Conservation (phyloP, 2,329 filamentous ascomycete genomes). For the Alternaria arborescens region DNA sequence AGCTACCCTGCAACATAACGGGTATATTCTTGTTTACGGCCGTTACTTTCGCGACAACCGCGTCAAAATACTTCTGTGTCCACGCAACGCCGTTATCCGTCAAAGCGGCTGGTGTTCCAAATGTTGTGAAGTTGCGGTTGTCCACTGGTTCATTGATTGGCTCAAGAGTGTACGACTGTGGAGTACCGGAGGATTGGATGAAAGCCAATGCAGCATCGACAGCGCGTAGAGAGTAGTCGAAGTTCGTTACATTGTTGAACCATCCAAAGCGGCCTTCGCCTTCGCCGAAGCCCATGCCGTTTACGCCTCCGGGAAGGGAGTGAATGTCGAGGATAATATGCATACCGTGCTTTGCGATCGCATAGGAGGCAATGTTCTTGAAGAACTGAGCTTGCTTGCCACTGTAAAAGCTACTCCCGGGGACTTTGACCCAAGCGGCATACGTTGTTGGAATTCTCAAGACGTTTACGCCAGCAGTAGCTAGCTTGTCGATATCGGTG, state of each 20-base stretch:
- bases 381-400: constrained; percentile 46
- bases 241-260: constrained; percentile 49
- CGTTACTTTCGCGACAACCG: constrained; percentile 21
- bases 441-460: constrained; percentile 51
- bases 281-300: constrained; percentile 30
- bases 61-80: constrained; percentile 46
- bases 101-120: constrained; percentile 44
- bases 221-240: constrained; percentile 45
- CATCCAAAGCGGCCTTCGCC: constrained; percentile 41
- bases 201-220: constrained; percentile 46
- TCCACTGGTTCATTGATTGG: constrained; percentile 53
- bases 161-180: constrained; percentile 46
- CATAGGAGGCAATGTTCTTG: constrained; percentile 46
- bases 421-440: constrained; percentile 49
- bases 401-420: constrained; percentile 43
- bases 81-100: constrained; percentile 40
- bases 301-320: constrained; percentile 45
- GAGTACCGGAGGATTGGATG: constrained; percentile 38
- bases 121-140: constrained; percentile 40
- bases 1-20: constrained; percentile 28
- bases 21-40: constrained; percentile 27
- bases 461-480: constrained; percentile 41
- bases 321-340: constrained; percentile 50
- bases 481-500: constrained; percentile 46
- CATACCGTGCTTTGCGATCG: constrained; percentile 49